phyloP scores from a whole-genome alignment of 208 protist genomes.

The Sergeia podlipaevii region DNA sequence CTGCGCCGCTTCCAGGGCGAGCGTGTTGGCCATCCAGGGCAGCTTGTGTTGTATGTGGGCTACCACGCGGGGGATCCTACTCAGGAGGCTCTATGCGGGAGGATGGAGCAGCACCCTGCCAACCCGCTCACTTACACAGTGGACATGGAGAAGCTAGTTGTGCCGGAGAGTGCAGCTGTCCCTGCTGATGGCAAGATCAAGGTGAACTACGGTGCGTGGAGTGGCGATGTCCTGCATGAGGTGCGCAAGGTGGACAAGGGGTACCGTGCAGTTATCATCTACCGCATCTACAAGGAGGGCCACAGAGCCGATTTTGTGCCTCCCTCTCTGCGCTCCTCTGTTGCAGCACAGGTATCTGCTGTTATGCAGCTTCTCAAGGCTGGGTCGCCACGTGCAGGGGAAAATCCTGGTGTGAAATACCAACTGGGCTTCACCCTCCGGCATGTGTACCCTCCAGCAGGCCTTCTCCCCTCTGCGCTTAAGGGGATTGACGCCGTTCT shows the following conservation, averaged over 20 bases:
- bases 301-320: constrained; percentile 5
- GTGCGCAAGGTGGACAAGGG: constrained; percentile 2
- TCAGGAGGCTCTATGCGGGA: background rate
- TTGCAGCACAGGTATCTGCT: too few species aligned
- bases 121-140: constrained; percentile 1
- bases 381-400: too few species aligned
- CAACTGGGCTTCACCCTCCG: constrained; percentile 11
- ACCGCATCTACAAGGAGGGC: constrained; percentile 10
- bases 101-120: background rate
- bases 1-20: background rate
- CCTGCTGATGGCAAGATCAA: constrained; percentile 2
- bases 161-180: too few species aligned
- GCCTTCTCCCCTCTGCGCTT: constrained; percentile 4
- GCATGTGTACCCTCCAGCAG: constrained; percentile 11
- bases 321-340: background rate
- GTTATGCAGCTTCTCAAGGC: too few species aligned
- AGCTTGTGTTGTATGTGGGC: constrained; percentile 14
- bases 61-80: background rate
- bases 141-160: background rate
- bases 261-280: constrained; percentile 11
- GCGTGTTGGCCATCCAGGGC: too few species aligned
- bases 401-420: too few species aligned
- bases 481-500: constrained; percentile 17
- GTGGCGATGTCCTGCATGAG: constrained; percentile 14
- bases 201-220: constrained; percentile 13